phyloP scores from a whole-genome alignment of 192 early-diverging fungal genomes.

The Funneliformis geosporum region DNA sequence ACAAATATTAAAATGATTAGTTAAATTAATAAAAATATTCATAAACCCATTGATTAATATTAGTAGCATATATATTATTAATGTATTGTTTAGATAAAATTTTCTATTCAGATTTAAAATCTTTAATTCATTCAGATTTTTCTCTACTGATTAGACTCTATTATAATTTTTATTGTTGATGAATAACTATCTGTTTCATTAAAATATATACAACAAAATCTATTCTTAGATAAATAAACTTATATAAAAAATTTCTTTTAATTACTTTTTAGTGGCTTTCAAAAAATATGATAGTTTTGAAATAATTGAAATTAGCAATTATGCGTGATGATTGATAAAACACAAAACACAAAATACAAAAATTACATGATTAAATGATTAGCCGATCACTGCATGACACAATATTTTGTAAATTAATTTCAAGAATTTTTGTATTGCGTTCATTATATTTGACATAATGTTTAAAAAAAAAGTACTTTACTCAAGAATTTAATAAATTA shows the following conservation, averaged over 20 bases:
- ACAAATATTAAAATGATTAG: not conserved
- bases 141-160: not conserved
- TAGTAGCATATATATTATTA: not conserved
- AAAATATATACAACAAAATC: not conserved
- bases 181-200: not conserved
- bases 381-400: no score
- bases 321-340: no score
- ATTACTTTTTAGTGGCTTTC: not conserved
- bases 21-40: not conserved
- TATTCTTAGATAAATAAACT: not conserved
- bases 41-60: not conserved
- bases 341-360: no score
- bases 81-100: not conserved
- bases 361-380: no score
- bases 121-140: not conserved
- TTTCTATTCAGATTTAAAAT: not conserved
- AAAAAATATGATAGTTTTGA: not conserved
- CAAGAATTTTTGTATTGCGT: no score
- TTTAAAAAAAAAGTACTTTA: no score
- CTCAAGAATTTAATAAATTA: no score
- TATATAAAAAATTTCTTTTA: not conserved
- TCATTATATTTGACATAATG: no score
- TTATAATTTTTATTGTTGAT: not conserved
- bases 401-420: no score
- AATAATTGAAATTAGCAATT: no score